These are phyloP conservation scores for Leptomonas seymouri DNA, from an alignment of 208 protist species.

Conservation along the genomic window DNA sequence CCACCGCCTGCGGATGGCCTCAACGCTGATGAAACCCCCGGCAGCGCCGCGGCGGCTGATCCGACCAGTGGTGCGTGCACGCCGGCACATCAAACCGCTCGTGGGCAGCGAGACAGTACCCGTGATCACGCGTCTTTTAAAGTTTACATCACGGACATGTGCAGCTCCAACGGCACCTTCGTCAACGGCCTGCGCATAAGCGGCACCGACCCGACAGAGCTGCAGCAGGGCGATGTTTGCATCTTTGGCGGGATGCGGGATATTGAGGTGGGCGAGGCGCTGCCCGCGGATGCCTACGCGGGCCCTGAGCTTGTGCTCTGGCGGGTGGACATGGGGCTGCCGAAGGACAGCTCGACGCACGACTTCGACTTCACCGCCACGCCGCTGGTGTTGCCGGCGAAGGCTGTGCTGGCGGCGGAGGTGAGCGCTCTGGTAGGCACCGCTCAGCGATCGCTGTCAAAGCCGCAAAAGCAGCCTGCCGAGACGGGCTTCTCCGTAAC, in stretches of 20 bases:
- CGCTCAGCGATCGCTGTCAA: constrained; percentile 39
- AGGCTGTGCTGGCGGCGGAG: constrained; percentile 47
- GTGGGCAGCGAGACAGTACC: too few relatives aligned
- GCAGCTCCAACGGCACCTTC: constrained; percentile 91
- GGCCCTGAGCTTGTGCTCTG: constrained; percentile 80
- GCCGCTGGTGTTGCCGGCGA: constrained; percentile 52
- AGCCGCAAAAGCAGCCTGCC: not conserved
- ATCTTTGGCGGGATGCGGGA: constrained; percentile 91
- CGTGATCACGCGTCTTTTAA: not conserved
- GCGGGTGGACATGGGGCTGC: constrained; percentile 41
- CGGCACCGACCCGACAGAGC: constrained; percentile 40
- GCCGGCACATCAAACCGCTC: not conserved
- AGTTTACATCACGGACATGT: constrained; percentile 75
- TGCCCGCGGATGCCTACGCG: constrained; percentile 55
- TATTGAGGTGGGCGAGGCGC: constrained; percentile 45
- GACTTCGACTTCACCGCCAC: constrained; percentile 55
- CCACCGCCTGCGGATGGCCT: not conserved
- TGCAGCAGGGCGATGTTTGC: constrained; percentile 65
- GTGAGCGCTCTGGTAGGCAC: constrained; percentile 47
- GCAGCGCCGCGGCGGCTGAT: not conserved
- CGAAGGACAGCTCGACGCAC: not conserved
- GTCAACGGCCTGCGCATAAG: constrained; percentile 71
- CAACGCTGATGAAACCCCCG: not conserved
- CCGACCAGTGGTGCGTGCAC: not conserved
- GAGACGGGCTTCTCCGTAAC: not conserved